phyloP scores from a whole-genome alignment of 2,329 filamentous ascomycete species.

The Trichoderma breve region DNA sequence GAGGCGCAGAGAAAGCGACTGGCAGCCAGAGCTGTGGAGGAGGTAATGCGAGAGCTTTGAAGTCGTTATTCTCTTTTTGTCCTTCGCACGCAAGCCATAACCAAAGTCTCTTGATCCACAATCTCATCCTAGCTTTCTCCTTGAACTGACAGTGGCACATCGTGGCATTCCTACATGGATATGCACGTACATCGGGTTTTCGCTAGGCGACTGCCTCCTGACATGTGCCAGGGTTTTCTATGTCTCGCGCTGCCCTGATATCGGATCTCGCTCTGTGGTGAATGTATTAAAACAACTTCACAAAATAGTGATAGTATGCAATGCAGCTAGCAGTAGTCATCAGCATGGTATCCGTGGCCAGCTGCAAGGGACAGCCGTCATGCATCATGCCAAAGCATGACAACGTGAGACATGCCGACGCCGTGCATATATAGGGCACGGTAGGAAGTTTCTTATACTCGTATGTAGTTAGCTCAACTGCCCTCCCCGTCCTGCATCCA shows the following conservation, averaged over 20 bases:
- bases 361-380: neutral
- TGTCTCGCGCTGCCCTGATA: neutral
- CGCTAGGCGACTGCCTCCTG: neutral
- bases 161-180: neutral
- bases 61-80: neutral
- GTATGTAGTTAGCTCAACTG: neutral
- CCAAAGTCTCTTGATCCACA: neutral
- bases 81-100: neutral
- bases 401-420: constrained; percentile 2
- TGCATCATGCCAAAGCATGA: constrained; percentile 8
- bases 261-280: neutral
- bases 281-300: neutral
- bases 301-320: neutral
- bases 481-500: neutral
- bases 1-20: constrained; percentile 60
- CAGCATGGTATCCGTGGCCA: neutral
- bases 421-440: neutral
- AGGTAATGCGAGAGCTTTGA: constrained; percentile 62
- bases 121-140: neutral
- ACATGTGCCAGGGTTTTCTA: neutral
- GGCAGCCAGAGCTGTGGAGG: constrained; percentile 59
- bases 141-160: neutral
- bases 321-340: neutral
- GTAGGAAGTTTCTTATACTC: neutral
- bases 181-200: neutral